Base-by-base conservation (phyloP, 345 rosid species). In the Citropsis articulata region DNA sequence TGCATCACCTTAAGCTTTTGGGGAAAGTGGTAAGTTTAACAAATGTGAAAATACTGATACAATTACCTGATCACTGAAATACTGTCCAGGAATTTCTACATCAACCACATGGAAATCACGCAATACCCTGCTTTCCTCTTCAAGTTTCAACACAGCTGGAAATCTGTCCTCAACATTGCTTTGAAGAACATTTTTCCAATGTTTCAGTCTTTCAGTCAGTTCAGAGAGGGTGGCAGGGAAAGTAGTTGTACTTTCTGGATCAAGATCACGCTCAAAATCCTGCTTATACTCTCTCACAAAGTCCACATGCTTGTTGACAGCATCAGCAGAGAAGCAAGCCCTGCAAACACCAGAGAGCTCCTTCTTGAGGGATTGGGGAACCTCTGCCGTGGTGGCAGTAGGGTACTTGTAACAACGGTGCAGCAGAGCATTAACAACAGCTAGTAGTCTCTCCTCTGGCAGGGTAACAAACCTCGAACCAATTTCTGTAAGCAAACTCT, bases 401-500 rank as follows among this genome's bases (percentile, higher is more conserved):
- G 98, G 99, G 75, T 94, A 97, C 87, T 97, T 97, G 89, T 97
- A 97, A 81, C 98, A 97, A 55, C 98, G 99, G 83, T 92, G 98
- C 79, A 97, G 93, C 83, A 97, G 81, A 21, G 98, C 98, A 87
- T 97, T 97, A 82, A 97, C 99, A 62, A 94, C 99, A 0, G 98
- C 98, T 79, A 94, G 92, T 64, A 97, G 94, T 85, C 98, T 93
- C 89, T 97, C 99, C 85, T 96, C 99, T 6, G 98, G 98, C 82
- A 94, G 81, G 59, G 99, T 92, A 75, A 94, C 98, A 78, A 96
- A 96, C 82, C 98, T 94, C 28, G 98, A 92, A 80, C 98, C 98
- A 69, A 96, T 96, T 83, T 96, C 98, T 21, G 97, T 96, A 72
- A 96, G 92, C 76, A 96, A 90, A 83, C 80, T 85, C 99, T 96